Evolutionary conservation across 1,139 yeast species (phyloP).

Genomic region (Lodderomyces beijingensis): DNA sequence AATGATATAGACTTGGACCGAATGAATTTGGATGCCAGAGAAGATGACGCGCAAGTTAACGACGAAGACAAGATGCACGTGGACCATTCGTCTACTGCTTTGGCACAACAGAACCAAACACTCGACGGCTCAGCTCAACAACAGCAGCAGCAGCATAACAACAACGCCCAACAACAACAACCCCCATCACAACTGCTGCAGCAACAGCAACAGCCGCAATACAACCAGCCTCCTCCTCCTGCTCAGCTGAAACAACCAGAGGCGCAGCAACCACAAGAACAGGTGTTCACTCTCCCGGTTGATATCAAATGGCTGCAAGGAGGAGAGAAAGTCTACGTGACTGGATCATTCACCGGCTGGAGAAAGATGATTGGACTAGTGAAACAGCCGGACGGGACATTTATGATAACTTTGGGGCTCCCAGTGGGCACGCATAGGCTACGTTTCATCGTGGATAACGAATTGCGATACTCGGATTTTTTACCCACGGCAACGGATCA

Average conservation of each 20-base stretch:
- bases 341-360: constrained; percentile 51
- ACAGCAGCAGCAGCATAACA: constrained; percentile 15
- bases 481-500: constrained; percentile 50
- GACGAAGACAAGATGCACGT: constrained; percentile 19
- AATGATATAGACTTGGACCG: constrained; percentile 39
- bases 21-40: constrained; percentile 26
- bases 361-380: constrained; percentile 49
- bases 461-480: constrained; percentile 42
- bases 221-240: constrained; percentile 9
- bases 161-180: constrained; percentile 15
- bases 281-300: constrained; percentile 56
- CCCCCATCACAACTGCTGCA: constrained; percentile 14
- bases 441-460: constrained; percentile 46
- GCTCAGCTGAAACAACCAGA: constrained; percentile 13
- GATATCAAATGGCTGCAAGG: constrained; percentile 94
- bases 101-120: constrained; percentile 8
- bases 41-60: constrained; percentile 1
- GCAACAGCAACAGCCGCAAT: constrained; percentile 14
- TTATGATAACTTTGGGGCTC: constrained; percentile 39
- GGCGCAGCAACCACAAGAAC: constrained; percentile 24
- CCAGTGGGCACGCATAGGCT: constrained; percentile 48
- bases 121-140: constrained; percentile 16
- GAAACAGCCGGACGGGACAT: constrained; percentile 42
- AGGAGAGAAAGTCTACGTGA: constrained; percentile 71
- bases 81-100: constrained; percentile 13